phyloP scores from a whole-genome alignment of 129 eudicot genomes.

The Rutidosis leptorrhynchoides region DNA sequence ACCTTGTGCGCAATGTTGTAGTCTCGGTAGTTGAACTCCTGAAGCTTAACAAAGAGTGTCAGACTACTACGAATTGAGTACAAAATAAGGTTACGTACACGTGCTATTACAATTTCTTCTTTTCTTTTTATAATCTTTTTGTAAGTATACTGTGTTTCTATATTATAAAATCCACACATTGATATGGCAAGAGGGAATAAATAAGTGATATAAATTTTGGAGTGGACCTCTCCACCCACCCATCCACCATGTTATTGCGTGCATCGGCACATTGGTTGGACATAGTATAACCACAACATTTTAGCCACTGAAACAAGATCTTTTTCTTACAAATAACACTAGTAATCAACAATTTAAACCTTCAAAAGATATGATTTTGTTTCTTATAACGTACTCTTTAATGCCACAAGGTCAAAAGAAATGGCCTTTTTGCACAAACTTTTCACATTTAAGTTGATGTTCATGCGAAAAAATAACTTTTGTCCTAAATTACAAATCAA shows the following conservation, averaged over 20 bases:
- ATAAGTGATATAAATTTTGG: not conserved
- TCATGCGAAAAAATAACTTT: no score
- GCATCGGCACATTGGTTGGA: conserved; percentile 38
- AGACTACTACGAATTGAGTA: no score
- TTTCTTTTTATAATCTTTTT: not conserved
- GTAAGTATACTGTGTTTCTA: not conserved
- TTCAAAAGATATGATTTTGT: not conserved
- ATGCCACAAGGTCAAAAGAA: not conserved
- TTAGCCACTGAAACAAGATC: conserved; percentile 25
- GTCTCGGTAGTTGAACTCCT: no score
- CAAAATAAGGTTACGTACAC: no score
- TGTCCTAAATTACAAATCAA: not conserved
- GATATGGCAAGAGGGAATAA: conserved; percentile 24
- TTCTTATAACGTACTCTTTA: not conserved
- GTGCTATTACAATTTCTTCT: no score
- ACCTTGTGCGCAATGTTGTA: no score
- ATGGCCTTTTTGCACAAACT: not conserved
- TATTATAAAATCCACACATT: conserved; percentile 10
- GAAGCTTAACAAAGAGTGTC: no score
- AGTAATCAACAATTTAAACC: not conserved
- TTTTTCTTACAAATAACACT: conserved; percentile 4
- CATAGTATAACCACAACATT: conserved; percentile 24
- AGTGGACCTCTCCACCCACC: conserved; percentile 29
- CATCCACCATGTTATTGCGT: conserved; percentile 32
- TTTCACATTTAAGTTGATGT: conserved; percentile 5